A percentile compares a stretch with the other conserved stretches of the same genome.
phyloP scores from a whole-genome alignment of 768 basidiomycete species.

The Tricholoma flavovirens region DNA sequence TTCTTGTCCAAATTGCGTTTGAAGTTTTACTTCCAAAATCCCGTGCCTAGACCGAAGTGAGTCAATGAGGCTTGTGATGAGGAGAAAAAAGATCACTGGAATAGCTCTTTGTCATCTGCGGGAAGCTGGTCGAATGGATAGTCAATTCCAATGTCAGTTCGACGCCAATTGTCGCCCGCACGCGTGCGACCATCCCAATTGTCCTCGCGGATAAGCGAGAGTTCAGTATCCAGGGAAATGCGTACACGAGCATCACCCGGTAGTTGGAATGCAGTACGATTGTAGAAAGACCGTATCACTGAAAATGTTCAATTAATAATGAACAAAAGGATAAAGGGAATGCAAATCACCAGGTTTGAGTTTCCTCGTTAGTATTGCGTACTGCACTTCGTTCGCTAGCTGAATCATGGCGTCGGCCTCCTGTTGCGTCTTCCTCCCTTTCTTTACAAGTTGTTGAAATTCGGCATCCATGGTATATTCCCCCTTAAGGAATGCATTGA shows the following conservation, averaged over 20 bases:
- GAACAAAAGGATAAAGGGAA: conserved; percentile 6
- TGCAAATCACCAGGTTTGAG: conserved; percentile 66
- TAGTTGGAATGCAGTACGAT: conserved; percentile 97
- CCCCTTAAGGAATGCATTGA: conserved; percentile 87
- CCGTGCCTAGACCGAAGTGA: conserved; percentile 54
- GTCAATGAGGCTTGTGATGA: neutral
- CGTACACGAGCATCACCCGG: conserved; percentile 98
- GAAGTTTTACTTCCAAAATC: conserved; percentile 94
- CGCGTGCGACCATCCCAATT: conserved; percentile 85
- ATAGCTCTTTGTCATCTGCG: conserved; percentile 81
- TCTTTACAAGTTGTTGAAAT: conserved; percentile 78
- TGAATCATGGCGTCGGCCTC: conserved; percentile 95
- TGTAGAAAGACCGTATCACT: conserved; percentile 98
- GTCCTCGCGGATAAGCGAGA: conserved; percentile 92
- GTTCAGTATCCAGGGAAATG: conserved; percentile 95
- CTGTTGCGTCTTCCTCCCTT: conserved; percentile 87
- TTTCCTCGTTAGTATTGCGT: conserved; percentile 75
- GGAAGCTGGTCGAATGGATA: conserved; percentile 77
- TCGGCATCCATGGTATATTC: conserved; percentile 92
- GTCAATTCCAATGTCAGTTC: conserved; percentile 91
- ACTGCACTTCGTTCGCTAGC: conserved; percentile 96
- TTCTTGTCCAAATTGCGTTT: conserved; percentile 93
- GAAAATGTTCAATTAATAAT: neutral
- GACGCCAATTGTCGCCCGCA: conserved; percentile 87
- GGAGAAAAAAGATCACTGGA: conserved; percentile 54